Evolutionary conservation across 2,329 filamentous ascomycete genomes (phyloP), one percentile per base, ranked within the genome.

Genomic region (Atkinsonella hypoxylon): DNA sequence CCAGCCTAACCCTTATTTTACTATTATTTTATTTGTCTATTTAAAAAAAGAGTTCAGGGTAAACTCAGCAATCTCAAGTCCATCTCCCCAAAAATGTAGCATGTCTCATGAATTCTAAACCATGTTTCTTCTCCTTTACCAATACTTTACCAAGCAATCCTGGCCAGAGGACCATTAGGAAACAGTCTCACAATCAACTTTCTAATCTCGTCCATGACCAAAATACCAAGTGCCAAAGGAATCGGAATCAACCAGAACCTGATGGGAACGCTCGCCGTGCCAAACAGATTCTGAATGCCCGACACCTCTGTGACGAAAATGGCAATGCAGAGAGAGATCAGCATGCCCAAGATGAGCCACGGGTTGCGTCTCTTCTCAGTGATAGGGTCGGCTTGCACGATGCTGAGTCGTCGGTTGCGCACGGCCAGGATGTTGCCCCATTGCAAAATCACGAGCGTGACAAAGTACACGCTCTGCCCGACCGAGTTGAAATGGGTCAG

Each of bases 381-480:
- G 4, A 77, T 60, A 0, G 76, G 76, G 47, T 75, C 71, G 0
- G 74, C 73, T 54, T 78, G 73, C 26, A 78, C 56, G 38, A 78
- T 71, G 41, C 71, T 75, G 48, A 77, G 61, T 2, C 73, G 67
- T 36, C 76, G 74, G 55, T 74, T 78, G 45, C 76, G 70, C 6
- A 78, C 70, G 0, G 67, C 63, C 22, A 78, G 62, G 38, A 78
- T 70, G 53, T 78, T 78, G 2, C 74, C 74, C 70, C 73, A 76
- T 52, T 78, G 75, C 38, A 78, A 63, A 38, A 78, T 69, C 0
- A 78, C 74, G 1, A 78, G 64, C 0, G 71, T 74, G 11, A 78
- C 71, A 50, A 79, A 79, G 61, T 78, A 79, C 6, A 79, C 70
- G 42, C 70, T 67, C 56, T 77, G 74, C 3, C 72, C 75, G 0